Base-by-base conservation (phyloP, 192 early-diverging fungal genomes). In the Backusella morwellensis region DNA sequence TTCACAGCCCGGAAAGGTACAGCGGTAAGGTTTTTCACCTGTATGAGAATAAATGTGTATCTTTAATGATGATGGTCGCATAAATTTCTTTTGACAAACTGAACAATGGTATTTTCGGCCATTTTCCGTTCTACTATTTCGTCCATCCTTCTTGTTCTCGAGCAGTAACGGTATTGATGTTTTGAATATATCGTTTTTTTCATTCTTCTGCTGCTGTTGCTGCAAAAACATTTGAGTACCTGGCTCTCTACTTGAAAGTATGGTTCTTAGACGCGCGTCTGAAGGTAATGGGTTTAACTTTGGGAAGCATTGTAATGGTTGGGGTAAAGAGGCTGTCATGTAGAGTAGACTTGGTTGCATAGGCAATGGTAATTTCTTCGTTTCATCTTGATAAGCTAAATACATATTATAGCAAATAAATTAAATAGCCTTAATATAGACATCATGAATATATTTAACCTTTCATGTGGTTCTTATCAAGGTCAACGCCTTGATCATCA, bases 41-140 rank as follows among this genome's bases (percentile, higher is more conserved):
- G 73, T 75, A 66, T 75, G 73, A 36, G 73, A 66, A 29, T 75
- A 75, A 11, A 59, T 47, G 35, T 75, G 73, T 15, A 66, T 75
- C 4, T 66, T 56, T 29, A 75, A 42, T 26, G 56, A 66, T 8
- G 73, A 75, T 19, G 73, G 73, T 4, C 73, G 52, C 54, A 67
- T 66, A n/a, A 75, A 75, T 42, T 26, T 75, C 35, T 75, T 75
- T 59, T 26, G 14, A 21, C 73, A 75, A 35, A 50, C 26, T 26
- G 56, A 42, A 26, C 73, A 75, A 19, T 59, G 47, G 17, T 52
- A 72, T 47, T 72, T 50, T 50, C 38, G 66, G 66, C 66, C 26
- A 29, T 67, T 29, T 35, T 67, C 17, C 4, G 34, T 7, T 56
- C n/a, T 23, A 21, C 23, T 56, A 56, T n/a, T 21, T 21, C 19